A percentile compares a stretch with the other conserved stretches of the same genome.
Conservation (phyloP, 2,329 filamentous ascomycete species). For the Xylaria sp. region DNA sequence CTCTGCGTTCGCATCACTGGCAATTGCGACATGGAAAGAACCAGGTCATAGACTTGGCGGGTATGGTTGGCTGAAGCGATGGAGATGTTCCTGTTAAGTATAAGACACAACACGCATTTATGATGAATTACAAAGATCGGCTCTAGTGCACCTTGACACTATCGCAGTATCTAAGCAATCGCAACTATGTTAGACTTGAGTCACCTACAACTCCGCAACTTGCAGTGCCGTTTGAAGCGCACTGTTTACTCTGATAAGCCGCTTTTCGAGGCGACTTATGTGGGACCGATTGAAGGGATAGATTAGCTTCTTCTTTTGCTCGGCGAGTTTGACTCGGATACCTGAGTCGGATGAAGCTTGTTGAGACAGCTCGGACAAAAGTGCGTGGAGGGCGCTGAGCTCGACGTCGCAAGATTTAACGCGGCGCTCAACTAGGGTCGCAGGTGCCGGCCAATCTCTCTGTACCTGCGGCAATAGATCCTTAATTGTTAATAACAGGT, state of each 20-base stretch:
- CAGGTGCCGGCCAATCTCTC: background rate
- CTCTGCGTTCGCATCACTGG: too few relatives aligned
- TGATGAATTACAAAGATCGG: too few relatives aligned
- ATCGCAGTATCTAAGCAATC: background rate
- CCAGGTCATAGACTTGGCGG: background rate
- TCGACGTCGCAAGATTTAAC: conserved; percentile 9
- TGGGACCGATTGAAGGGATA: conserved; percentile 21
- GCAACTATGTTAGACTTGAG: background rate
- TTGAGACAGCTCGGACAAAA: conserved; percentile 8
- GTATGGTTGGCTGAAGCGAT: background rate
- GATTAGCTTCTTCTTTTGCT: conserved; percentile 12
- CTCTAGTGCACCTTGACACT: too few relatives aligned
- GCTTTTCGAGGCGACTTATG: conserved; percentile 3
- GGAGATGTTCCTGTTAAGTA: background rate
- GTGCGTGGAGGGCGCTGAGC: background rate
- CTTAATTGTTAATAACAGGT: conserved; percentile 6
- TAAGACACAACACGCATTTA: too few relatives aligned
- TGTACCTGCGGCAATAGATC: background rate
- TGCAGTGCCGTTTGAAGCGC: conserved; percentile 21
- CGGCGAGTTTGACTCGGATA: background rate
- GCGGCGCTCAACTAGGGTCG: background rate
- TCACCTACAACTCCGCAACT: conserved; percentile 9
- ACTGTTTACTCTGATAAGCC: conserved; percentile 8
- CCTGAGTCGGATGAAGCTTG: background rate
- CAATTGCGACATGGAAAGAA: background rate